Conservation (phyloP, 2,329 filamentous ascomycete species). For the Alternaria viburni region DNA sequence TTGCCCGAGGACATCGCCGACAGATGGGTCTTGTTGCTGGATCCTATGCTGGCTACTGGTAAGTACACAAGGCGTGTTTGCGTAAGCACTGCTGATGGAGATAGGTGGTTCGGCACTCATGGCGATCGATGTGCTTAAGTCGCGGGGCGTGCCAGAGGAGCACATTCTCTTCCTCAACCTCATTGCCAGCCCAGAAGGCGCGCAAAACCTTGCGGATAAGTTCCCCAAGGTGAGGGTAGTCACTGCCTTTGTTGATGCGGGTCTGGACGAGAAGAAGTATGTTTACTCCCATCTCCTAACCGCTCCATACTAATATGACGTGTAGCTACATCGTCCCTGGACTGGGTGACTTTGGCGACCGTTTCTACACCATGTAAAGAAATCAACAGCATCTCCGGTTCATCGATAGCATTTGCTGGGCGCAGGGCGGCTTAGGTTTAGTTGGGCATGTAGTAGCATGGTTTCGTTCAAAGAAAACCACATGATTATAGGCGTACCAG, state of each 20-base stretch:
- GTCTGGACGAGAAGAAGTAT: constrained; percentile 97
- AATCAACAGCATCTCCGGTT: neutral
- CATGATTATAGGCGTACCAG: neutral
- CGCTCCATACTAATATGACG: neutral
- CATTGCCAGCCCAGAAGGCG: constrained; percentile 94
- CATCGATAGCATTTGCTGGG: constrained; percentile 12
- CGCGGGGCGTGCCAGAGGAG: constrained; percentile 90
- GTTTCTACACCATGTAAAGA: constrained; percentile 86
- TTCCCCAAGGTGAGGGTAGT: constrained; percentile 91
- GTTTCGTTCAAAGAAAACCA: neutral
- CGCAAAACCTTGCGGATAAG: constrained; percentile 84
- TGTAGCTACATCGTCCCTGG: constrained; percentile 91
- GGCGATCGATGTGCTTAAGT: constrained; percentile 92
- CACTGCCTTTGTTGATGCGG: constrained; percentile 94
- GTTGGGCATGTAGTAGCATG: constrained; percentile 13
- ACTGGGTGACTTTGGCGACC: constrained; percentile 92
- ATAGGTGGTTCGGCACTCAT: constrained; percentile 92
- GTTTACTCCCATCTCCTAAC: constrained; percentile 41
- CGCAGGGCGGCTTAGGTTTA: constrained; percentile 8
- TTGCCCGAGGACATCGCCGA: constrained; percentile 91
- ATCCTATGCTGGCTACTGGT: constrained; percentile 99
- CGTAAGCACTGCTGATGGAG: constrained; percentile 8
- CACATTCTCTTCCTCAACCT: constrained; percentile 95
- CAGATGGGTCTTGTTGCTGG: constrained; percentile 89
- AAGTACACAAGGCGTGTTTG: constrained; percentile 32